Evolutionary conservation across 257 asterid genomes (phyloP).

Genomic region (Primulina tabacum): DNA sequence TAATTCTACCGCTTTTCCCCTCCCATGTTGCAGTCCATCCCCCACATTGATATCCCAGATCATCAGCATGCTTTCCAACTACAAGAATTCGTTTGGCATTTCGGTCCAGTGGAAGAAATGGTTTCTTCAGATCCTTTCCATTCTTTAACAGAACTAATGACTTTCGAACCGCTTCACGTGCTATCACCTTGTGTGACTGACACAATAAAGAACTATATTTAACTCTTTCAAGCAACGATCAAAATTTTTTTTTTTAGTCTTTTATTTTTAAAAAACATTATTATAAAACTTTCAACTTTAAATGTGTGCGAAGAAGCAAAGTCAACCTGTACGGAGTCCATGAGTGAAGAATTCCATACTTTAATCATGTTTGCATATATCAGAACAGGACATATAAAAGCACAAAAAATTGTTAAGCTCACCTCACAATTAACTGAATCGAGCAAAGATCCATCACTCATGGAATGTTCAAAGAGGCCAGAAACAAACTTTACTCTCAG

Average conservation of each 20-base stretch:
- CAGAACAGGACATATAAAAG: too few relatives aligned
- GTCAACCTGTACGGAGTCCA: too few relatives aligned
- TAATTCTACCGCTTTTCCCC: slow-evolving; percentile 66
- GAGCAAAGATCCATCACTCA: slow-evolving; percentile 53
- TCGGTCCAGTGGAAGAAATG: too few relatives aligned
- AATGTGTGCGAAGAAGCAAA: too few relatives aligned
- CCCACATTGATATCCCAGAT: slow-evolving; percentile 80
- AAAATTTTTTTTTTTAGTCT: too few relatives aligned
- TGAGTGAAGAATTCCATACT: not conserved
- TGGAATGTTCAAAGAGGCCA: slow-evolving; percentile 74
- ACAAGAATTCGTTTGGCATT: slow-evolving; percentile 45
- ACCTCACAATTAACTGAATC: slow-evolving; percentile 66
- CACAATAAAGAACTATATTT: slow-evolving; percentile 18
- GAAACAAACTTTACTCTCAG: slow-evolving; percentile 76
- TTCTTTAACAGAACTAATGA: slow-evolving; percentile 60
- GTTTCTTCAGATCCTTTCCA: too few relatives aligned
- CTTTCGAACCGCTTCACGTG: slow-evolving; percentile 89
- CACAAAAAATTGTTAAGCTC: slow-evolving; percentile 16
- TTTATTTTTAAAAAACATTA: too few relatives aligned
- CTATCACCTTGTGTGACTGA: slow-evolving; percentile 67
- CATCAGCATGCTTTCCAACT: slow-evolving; percentile 66
- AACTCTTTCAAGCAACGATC: not conserved
- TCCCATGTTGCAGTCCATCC: slow-evolving; percentile 88
- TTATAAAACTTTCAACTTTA: too few relatives aligned
- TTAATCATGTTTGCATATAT: too few relatives aligned